phyloP scores from a whole-genome alignment of 352 stramenopile species.

The Globisporangium alternatum region DNA sequence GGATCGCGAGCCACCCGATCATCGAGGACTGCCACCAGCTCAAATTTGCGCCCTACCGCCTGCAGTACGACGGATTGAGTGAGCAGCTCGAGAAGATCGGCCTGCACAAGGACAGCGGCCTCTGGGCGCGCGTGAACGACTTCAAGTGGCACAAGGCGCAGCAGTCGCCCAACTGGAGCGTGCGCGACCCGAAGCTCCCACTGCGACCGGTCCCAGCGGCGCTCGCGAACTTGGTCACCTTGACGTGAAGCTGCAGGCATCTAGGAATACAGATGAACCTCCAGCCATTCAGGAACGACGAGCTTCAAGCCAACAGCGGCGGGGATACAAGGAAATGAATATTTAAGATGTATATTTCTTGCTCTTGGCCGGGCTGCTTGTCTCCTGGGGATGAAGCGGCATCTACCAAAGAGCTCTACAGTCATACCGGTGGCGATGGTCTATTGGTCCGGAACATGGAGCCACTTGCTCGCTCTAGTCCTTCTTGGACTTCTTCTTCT shows the following conservation, averaged over 20 bases:
- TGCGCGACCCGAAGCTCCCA: slow-evolving; percentile 49
- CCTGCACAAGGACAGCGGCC: slow-evolving; percentile 46
- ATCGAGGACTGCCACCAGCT: slow-evolving; percentile 89
- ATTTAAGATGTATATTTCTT: slow-evolving; percentile 12
- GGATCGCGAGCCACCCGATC: slow-evolving; percentile 84
- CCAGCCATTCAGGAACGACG: no score
- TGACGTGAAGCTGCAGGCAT: not conserved
- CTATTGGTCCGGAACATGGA: not conserved
- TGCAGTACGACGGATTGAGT: slow-evolving; percentile 61
- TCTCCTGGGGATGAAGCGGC: not conserved
- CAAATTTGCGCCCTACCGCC: slow-evolving; percentile 71
- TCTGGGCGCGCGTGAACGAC: slow-evolving; percentile 90
- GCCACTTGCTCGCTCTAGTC: slow-evolving; percentile 10
- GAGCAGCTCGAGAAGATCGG: slow-evolving; percentile 57
- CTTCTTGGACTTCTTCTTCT: slow-evolving; percentile 31
- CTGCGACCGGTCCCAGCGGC: slow-evolving; percentile 33
- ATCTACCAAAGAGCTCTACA: not conserved
- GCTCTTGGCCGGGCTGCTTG: not conserved
- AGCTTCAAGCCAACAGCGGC: not conserved
- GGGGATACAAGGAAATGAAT: slow-evolving; percentile 1
- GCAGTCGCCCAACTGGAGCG: slow-evolving; percentile 84
- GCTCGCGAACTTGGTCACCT: slow-evolving; percentile 28
- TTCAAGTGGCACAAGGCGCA: slow-evolving; percentile 90
- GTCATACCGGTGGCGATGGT: not conserved
- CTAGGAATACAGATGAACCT: no score